Conservation (phyloP, 23 red algal genomes). For the Gracilaria gracilis region DNA sequence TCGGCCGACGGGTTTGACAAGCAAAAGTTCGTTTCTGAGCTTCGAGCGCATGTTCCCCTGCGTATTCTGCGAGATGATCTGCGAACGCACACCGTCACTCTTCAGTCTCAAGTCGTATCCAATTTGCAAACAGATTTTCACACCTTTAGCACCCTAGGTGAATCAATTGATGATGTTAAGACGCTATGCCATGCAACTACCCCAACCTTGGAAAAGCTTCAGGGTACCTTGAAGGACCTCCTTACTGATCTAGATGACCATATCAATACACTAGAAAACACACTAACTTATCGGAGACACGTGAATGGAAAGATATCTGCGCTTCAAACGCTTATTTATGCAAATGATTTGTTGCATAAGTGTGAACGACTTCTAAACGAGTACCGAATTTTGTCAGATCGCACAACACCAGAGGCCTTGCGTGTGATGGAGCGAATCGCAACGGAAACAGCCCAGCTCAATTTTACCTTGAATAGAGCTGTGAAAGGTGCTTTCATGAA, state of each 20-base stretch:
- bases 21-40: conserved; percentile 60
- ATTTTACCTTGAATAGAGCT: conserved; percentile 48
- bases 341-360: conserved; percentile 75
- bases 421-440: conserved; percentile 73
- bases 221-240: conserved; percentile 40
- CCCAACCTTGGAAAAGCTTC: conserved; percentile 33
- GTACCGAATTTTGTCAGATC: conserved; percentile 13
- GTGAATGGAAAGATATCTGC: conserved; percentile 33
- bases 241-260: conserved; percentile 48
- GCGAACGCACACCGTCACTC: conserved; percentile 22
- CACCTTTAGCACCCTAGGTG: conserved; percentile 58
- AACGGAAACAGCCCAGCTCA: conserved; percentile 61
- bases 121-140: conserved; percentile 68
- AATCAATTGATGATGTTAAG: conserved; percentile 51
- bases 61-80: conserved; percentile 77
- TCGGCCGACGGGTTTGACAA: conserved; percentile 8
- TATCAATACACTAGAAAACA: conserved; percentile 36
- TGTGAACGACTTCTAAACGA: conserved; percentile 76
- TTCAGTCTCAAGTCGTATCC: conserved; percentile 60
- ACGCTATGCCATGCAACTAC: conserved; percentile 34
- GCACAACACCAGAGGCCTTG: conserved; percentile 37
- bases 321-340: conserved; percentile 50
- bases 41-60: conserved; percentile 63
- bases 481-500: conserved; percentile 46
- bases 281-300: conserved; percentile 48